These are phyloP conservation scores for Agmasoma carcini DNA, from an alignment of 371 early-diverging fungal species.

Conservation along the genomic window DNA sequence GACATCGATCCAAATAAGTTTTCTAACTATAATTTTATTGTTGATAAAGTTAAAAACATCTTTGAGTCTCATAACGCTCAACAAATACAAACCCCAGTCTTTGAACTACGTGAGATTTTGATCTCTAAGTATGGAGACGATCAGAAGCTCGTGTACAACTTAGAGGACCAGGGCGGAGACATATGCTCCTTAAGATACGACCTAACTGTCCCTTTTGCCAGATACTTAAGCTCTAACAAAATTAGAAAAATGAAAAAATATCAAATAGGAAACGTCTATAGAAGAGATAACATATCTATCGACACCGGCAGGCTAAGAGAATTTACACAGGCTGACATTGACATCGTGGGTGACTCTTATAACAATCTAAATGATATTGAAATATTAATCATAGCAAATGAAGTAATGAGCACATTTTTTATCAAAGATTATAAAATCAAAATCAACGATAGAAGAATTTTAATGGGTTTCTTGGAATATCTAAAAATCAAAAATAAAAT, in stretches of 20 bases:
- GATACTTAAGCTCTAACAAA: constrained; percentile 81
- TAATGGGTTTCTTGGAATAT: constrained; percentile 81
- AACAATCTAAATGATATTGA: constrained; percentile 91
- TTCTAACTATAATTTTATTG: constrained; percentile 74
- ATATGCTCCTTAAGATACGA: constrained; percentile 88
- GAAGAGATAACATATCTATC: constrained; percentile 93
- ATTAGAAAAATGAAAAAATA: constrained; percentile 67
- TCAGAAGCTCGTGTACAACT: constrained; percentile 87
- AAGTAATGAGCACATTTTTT: constrained; percentile 55
- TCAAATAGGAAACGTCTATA: constrained; percentile 94
- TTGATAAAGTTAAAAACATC: constrained; percentile 63
- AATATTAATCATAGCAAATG: constrained; percentile 62
- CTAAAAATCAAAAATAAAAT: constrained; percentile 74
- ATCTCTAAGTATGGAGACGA: constrained; percentile 98
- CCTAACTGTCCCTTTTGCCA: constrained; percentile 94
- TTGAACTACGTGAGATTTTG: constrained; percentile 88
- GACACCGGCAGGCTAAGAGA: constrained; percentile 92
- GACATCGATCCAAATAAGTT: constrained; percentile 83
- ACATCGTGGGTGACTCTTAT: constrained; percentile 84
- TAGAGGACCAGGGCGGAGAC: constrained; percentile 94
- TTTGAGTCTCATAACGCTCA: constrained; percentile 89
- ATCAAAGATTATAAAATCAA: constrained; percentile 68
- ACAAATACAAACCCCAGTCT: constrained; percentile 94
- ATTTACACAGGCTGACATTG: constrained; percentile 96
- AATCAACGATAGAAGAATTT: constrained; percentile 82